phyloP scores from a whole-genome alignment of 148 eudicot genomes.

The Silene conica region DNA sequence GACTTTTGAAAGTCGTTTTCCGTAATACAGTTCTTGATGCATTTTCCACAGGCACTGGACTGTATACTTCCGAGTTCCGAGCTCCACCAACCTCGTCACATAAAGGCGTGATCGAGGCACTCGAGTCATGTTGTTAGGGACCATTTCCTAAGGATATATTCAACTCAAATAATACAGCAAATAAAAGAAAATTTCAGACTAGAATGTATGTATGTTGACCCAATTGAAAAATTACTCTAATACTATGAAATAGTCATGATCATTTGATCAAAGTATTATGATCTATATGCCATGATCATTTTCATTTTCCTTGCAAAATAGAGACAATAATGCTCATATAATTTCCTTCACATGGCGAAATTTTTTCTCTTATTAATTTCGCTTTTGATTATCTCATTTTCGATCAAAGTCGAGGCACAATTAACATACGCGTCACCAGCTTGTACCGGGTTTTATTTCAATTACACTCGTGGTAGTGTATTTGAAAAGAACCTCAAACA shows the following conservation, averaged over 20 bases:
- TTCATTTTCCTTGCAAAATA: no score
- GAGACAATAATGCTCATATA: no score
- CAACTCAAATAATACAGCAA: background rate
- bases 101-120: background rate
- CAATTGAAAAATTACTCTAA: background rate
- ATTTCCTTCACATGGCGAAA: background rate
- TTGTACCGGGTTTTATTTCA: background rate
- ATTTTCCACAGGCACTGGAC: no score
- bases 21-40: no score
- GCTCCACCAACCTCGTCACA: background rate
- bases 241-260: background rate
- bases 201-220: background rate
- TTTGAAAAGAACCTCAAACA: conserved; percentile 7
- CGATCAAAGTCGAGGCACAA: conserved; percentile 6
- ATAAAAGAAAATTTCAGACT: background rate
- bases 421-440: background rate
- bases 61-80: no score
- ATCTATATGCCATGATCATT: no score
- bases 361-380: background rate
- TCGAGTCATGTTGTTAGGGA: background rate
- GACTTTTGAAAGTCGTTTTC: no score
- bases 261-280: background rate
- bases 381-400: background rate
- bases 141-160: background rate
- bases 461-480: conserved; percentile 4